Percentiles rank a stretch among this genome's conserved stretches.
Evolutionary conservation across 345 rosid species (phyloP).

Genomic region (Angophora floribunda): DNA sequence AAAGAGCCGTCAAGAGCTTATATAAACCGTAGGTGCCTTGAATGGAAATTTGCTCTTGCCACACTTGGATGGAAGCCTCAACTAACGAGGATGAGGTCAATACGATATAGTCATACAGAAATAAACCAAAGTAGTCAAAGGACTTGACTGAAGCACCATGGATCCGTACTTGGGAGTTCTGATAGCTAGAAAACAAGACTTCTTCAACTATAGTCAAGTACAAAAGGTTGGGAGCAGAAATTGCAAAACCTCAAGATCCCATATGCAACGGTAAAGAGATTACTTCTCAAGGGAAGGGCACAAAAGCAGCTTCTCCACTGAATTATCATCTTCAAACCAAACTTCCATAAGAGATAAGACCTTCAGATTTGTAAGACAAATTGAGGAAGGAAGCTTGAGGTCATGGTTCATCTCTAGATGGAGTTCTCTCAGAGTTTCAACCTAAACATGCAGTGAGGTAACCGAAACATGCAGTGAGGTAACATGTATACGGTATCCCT

Average conservation of each 20-base stretch:
- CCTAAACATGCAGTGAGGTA: background rate
- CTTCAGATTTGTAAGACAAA: background rate
- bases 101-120: background rate
- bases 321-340: background rate
- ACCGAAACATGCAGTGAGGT: background rate
- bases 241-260: background rate
- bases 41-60: no score
- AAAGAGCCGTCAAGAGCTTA: background rate
- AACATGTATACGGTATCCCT: background rate
- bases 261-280: background rate
- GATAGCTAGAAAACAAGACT: background rate
- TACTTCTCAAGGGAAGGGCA: background rate
- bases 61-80: background rate
- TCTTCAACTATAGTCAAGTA: no score
- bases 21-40: background rate
- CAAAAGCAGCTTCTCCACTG: background rate
- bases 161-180: background rate
- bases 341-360: background rate
- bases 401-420: background rate
- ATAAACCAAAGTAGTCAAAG: background rate
- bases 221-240: no score
- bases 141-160: background rate
- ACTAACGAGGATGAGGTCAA: background rate
- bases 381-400: background rate
- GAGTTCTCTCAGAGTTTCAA: background rate